phyloP scores from a whole-genome alignment of 257 asterid genomes.

The Primulina tabacum region DNA sequence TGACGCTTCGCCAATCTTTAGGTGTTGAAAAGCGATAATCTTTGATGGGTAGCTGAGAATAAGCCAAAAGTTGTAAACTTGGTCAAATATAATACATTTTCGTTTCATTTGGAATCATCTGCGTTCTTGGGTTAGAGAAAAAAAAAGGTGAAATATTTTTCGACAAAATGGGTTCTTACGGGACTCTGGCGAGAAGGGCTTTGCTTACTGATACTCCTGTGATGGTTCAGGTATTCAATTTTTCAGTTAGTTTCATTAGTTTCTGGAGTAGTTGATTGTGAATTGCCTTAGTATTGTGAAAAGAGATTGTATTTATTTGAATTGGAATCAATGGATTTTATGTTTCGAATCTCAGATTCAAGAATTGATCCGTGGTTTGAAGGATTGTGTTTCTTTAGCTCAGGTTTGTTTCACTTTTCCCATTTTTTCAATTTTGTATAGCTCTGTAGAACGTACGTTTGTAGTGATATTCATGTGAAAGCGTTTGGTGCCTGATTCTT shows the following conservation, averaged over 20 bases:
- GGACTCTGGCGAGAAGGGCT: conserved; percentile 80
- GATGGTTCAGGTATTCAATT: conserved; percentile 72
- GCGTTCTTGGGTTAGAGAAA: conserved; percentile 14
- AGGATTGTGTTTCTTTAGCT: conserved; percentile 83
- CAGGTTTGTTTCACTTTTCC: conserved; percentile 78
- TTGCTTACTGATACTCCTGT: conserved; percentile 78
- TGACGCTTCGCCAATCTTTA: conserved; percentile 14
- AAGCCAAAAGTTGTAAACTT: conserved; percentile 17
- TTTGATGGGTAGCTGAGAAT: conserved; percentile 37
- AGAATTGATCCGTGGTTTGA: conserved; percentile 69
- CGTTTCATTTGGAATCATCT: conserved; percentile 16
- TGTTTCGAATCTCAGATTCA: conserved; percentile 63
- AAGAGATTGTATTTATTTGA: conserved; percentile 11
- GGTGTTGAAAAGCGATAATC: conserved; percentile 19
- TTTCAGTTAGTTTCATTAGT: not conserved
- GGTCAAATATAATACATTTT: not conserved
- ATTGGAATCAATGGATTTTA: conserved; percentile 16
- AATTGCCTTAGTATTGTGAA: conserved; percentile 22
- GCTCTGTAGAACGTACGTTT: conserved; percentile 11
- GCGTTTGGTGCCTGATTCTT: conserved; percentile 30
- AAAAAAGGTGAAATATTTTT: not conserved
- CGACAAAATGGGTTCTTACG: conserved; percentile 72
- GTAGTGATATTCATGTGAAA: conserved; percentile 22
- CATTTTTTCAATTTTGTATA: conserved; percentile 20
- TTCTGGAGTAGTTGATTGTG: not conserved